Percentiles rank a stretch among this genome's conserved stretches.
These are phyloP conservation scores for Penicillium cinerascens DNA, from an alignment of 495 filamentous ascomycete genomes.

Conservation along the genomic window DNA sequence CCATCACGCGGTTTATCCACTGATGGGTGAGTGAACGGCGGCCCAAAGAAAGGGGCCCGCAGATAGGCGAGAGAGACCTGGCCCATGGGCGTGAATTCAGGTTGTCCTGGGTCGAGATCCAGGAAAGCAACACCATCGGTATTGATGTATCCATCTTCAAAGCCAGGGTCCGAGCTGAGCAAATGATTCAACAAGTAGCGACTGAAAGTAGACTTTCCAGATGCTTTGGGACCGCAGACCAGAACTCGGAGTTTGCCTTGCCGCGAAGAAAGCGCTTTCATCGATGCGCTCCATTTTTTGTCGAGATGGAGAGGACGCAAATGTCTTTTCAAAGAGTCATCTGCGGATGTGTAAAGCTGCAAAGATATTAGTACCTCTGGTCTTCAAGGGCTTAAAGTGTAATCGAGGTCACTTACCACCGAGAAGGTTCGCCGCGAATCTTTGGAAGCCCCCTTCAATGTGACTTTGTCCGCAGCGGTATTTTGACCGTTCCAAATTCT, in stretches of 20 bases:
- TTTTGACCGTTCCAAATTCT: constrained; percentile 66
- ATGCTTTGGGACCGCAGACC: constrained; percentile 75
- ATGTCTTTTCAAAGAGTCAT: constrained; percentile 47
- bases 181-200: constrained; percentile 72
- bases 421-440: constrained; percentile 39
- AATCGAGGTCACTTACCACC: constrained; percentile 30
- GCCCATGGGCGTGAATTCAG: constrained; percentile 75
- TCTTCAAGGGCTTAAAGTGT: background rate
- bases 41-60: constrained; percentile 62
- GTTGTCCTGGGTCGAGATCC: constrained; percentile 81
- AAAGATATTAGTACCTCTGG: constrained; percentile 7
- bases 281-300: constrained; percentile 57
- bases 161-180: constrained; percentile 49
- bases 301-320: constrained; percentile 61
- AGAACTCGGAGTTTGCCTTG: constrained; percentile 46
- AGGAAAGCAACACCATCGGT: constrained; percentile 58
- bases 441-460: constrained; percentile 24
- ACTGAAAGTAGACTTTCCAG: constrained; percentile 84
- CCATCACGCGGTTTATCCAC: constrained; percentile 29
- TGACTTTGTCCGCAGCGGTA: constrained; percentile 37
- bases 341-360: constrained; percentile 45
- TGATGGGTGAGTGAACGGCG: constrained; percentile 69
- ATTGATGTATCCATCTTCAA: constrained; percentile 31
- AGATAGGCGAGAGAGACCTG: constrained; percentile 69
- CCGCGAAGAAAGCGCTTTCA: constrained; percentile 37